phyloP scores from a whole-genome alignment of 306 rosid species.

The Fragaria vesca region DNA sequence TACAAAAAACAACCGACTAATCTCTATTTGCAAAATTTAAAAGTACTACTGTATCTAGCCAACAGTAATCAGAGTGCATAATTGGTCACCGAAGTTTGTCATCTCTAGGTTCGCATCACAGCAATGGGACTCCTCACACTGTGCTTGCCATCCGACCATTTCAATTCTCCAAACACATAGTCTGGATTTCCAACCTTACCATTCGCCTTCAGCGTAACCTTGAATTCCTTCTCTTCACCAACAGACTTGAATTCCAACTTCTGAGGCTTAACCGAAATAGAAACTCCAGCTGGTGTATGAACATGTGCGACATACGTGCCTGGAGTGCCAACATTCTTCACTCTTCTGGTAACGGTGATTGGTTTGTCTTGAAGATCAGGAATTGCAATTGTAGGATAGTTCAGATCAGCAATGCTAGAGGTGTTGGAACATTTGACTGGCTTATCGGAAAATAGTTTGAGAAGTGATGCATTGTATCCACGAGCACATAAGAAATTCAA shows the following conservation, averaged over 20 bases:
- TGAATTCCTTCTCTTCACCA: slow-evolving; percentile 45
- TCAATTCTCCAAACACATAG: slow-evolving; percentile 35
- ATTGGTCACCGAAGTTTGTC: neutral
- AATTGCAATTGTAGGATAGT: slow-evolving; percentile 51
- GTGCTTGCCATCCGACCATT: slow-evolving; percentile 42
- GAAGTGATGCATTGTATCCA: slow-evolving; percentile 33
- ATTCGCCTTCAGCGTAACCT: slow-evolving; percentile 16
- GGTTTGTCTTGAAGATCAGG: slow-evolving; percentile 12
- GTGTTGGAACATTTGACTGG: slow-evolving; percentile 32
- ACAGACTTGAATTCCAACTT: slow-evolving; percentile 22
- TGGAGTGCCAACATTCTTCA: slow-evolving; percentile 51
- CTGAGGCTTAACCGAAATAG: slow-evolving; percentile 32
- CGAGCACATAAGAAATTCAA: slow-evolving; percentile 53
- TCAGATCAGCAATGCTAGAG: slow-evolving; percentile 36
- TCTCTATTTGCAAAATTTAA: neutral
- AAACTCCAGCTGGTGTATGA: slow-evolving; percentile 10
- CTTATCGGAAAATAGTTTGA: slow-evolving; percentile 26
- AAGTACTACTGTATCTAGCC: slow-evolving; percentile 4
- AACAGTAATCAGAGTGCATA: neutral
- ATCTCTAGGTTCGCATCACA: slow-evolving; percentile 5
- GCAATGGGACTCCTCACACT: slow-evolving; percentile 23
- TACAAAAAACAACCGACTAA: neutral
- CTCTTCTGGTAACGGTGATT: slow-evolving; percentile 25
- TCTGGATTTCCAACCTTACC: neutral
- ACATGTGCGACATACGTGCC: slow-evolving; percentile 26